A percentile compares a stretch with the other conserved stretches of the same genome.
These are phyloP conservation scores for Nannizziopsis barbatae DNA, from an alignment of 2,329 filamentous ascomycete genomes.

Conservation along the genomic window DNA sequence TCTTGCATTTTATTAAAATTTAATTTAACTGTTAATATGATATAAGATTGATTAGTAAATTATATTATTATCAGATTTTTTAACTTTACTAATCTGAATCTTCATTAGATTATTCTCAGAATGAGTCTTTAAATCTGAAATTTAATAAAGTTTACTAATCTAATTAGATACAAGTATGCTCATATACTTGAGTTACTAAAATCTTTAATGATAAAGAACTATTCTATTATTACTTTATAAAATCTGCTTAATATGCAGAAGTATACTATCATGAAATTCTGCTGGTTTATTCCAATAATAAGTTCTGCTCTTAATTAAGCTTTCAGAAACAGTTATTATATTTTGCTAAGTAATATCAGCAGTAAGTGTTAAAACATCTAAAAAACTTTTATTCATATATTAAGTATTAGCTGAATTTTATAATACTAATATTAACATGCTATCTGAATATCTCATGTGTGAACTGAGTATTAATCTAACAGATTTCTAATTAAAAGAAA, in stretches of 20 bases:
- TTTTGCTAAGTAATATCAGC: background rate
- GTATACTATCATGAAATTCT: constrained; percentile 30
- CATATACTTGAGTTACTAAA: constrained; percentile 25
- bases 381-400: too few relatives aligned
- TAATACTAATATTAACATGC: too few relatives aligned
- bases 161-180: constrained; percentile 29
- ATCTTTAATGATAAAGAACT: constrained; percentile 31
- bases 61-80: constrained; percentile 36
- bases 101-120: constrained; percentile 29
- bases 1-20: constrained; percentile 19
- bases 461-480: too few relatives aligned
- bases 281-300: constrained; percentile 26
- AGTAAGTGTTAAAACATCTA: constrained; percentile 14
- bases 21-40: constrained; percentile 16
- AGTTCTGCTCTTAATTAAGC: constrained; percentile 15
- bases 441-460: too few relatives aligned
- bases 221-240: constrained; percentile 19
- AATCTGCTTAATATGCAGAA: constrained; percentile 35
- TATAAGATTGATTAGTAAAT: constrained; percentile 47
- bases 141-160: constrained; percentile 38
- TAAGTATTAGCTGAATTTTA: too few relatives aligned
- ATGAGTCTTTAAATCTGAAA: constrained; percentile 20
- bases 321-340: constrained; percentile 13
- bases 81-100: constrained; percentile 31
- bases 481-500: too few relatives aligned